phyloP scores from a whole-genome alignment of 2,329 filamentous ascomycete genomes.

The Fusarium cicatricum region DNA sequence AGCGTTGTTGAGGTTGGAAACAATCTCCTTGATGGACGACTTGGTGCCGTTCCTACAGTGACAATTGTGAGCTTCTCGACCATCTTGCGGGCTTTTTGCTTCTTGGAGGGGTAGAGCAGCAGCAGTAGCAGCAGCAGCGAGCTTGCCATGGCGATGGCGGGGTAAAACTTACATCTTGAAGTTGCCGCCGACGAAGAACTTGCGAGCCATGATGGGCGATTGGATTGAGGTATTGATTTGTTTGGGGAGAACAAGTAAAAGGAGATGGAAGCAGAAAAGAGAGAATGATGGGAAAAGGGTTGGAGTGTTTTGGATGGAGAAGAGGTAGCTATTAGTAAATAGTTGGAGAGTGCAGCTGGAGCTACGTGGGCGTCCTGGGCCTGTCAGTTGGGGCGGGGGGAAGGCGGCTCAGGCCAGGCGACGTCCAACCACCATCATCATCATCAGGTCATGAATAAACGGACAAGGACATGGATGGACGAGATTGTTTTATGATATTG shows the following conservation, averaged over 20 bases:
- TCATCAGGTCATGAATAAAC: conserved; percentile 34
- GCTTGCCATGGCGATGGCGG: conserved; percentile 38
- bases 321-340: conserved; percentile 20
- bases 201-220: conserved; percentile 81
- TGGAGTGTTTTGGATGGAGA: conserved; percentile 14
- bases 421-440: neutral
- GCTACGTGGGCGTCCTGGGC: conserved; percentile 1
- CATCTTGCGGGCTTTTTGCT: conserved; percentile 43
- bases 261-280: conserved; percentile 8
- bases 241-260: conserved; percentile 11
- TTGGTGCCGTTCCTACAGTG: conserved; percentile 85
- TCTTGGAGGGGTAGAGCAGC: conserved; percentile 25
- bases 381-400: conserved; percentile 22
- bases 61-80: conserved; percentile 21
- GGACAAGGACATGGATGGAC: conserved; percentile 21
- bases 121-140: no score
- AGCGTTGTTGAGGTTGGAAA: conserved; percentile 87
- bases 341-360: conserved; percentile 23
- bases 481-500: neutral
- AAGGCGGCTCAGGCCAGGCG: conserved; percentile 28
- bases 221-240: conserved; percentile 8
- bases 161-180: conserved; percentile 87
- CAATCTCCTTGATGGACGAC: conserved; percentile 89
- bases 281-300: conserved; percentile 5
- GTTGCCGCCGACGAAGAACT: conserved; percentile 98